Evolutionary conservation across 768 basidiomycete species (phyloP).

Genomic region (Mycena galopus): DNA sequence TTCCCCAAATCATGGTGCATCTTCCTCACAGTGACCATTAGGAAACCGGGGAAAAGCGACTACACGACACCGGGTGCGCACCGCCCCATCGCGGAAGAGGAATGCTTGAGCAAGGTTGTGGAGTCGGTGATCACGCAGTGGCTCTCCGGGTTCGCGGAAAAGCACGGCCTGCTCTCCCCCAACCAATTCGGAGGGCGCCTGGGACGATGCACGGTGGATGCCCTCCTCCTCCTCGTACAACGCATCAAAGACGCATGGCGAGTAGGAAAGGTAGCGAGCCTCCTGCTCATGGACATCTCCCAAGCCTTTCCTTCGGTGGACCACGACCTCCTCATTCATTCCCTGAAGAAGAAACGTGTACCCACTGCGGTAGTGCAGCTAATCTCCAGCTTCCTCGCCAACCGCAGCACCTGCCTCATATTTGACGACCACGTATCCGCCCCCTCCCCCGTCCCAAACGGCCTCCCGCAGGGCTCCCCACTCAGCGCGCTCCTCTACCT

Average conservation of each 20-base stretch:
- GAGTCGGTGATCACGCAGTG: background rate
- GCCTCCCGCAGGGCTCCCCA: too few relatives aligned
- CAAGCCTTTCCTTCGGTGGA: background rate
- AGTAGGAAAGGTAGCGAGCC: background rate
- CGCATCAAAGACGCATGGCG: background rate
- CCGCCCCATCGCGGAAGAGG: slow-evolving; percentile 3
- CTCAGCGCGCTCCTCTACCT: too few relatives aligned
- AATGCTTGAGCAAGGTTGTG: background rate
- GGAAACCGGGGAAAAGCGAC: background rate
- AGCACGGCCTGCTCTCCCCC: background rate
- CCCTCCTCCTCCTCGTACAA: background rate
- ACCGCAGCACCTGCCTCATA: background rate
- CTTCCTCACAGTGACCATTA: background rate
- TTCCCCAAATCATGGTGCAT: background rate
- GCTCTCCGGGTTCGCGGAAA: background rate
- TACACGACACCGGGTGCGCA: background rate
- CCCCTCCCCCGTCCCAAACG: background rate
- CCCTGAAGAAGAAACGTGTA: background rate
- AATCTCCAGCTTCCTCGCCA: background rate
- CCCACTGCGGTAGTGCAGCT: background rate
- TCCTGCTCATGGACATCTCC: background rate
- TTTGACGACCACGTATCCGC: background rate
- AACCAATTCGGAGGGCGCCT: background rate
- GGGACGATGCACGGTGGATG: background rate
- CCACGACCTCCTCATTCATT: background rate